Base-by-base conservation (phyloP, 768 basidiomycete genomes). In the Paxillus rubicundulus region DNA sequence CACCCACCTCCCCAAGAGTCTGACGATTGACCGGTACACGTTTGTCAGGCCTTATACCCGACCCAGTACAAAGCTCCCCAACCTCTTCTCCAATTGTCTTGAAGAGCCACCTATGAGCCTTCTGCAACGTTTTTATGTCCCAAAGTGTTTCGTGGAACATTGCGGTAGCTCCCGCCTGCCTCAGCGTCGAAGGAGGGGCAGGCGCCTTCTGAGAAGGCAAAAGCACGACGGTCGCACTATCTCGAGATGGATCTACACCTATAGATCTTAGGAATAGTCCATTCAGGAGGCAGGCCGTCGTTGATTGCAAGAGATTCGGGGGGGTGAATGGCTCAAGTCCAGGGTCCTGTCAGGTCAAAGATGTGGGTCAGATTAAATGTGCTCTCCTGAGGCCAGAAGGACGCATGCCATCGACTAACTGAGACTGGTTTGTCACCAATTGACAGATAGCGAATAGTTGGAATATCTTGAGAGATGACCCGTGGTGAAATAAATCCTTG, bases 241-340 rank as follows among this genome's bases (percentile, higher is more conserved):
- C 30, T n/a, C 4, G 33, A 17, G 24, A 9, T 1, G 36, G 13
- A 0, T 40, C 40, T 27, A 18, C 37, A n/a, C 17, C 4, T 6
- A 49, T 38, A 18, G 60, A 57, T 42, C 54, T 47, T 14, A 64
- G 20, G 50, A 57, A 61, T 8, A 61, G 27, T 24, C 44, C 48
- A 20, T 58, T 70, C 50, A 85, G 62, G 53, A 85, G 72, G 2
- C 83, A 73, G 5, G 84, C 82, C 0, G 82, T 76, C 1, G 80
- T 76, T 5, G 77, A 75, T 54, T 77, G 78, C 41, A 84, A 61
- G 32, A 86, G 70, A 56, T 85, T 85, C 14, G 84, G 84, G 3
- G 83, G 78, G 3, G 72, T 60, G 48, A 83, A 83, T 1, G 62
- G 64, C 45, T 74, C 57, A 0, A 73, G 67, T 17, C 66, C 59